A percentile compares a stretch with the other conserved stretches of the same genome.
Conservation (phyloP, 306 rosid species). For the Glycine latifolia region DNA sequence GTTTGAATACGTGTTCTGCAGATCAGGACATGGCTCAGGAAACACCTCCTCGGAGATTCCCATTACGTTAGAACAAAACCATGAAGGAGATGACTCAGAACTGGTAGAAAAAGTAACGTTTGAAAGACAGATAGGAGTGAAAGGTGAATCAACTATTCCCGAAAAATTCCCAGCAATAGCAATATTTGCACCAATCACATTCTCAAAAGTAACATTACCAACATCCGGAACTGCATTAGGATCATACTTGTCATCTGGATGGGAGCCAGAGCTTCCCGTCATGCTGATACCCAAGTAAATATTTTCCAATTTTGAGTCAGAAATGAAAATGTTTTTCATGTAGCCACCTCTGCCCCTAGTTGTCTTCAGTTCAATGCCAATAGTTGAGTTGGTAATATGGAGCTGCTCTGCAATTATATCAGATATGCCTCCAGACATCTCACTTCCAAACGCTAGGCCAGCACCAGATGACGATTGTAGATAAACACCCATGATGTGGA, state of each 20-base stretch:
- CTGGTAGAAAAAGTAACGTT: slow-evolving; percentile 53
- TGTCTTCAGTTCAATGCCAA: slow-evolving; percentile 65
- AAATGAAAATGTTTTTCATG: slow-evolving; percentile 53
- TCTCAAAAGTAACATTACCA: slow-evolving; percentile 51
- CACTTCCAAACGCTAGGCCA: slow-evolving; percentile 67
- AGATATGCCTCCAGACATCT: slow-evolving; percentile 79
- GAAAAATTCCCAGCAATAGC: slow-evolving; percentile 63
- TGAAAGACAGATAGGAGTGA: slow-evolving; percentile 59
- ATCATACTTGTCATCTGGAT: slow-evolving; percentile 70
- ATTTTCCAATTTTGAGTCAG: slow-evolving; percentile 51
- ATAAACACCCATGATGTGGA: slow-evolving; percentile 57
- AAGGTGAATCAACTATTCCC: slow-evolving; percentile 57
- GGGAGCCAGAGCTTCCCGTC: slow-evolving; percentile 59
- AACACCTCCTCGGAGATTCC: slow-evolving; percentile 55
- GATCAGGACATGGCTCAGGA: slow-evolving; percentile 61
- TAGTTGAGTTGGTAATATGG: slow-evolving; percentile 49
- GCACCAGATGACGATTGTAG: slow-evolving; percentile 63
- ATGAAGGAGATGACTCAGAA: slow-evolving; percentile 50
- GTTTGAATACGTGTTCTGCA: slow-evolving; percentile 45
- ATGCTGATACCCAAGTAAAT: slow-evolving; percentile 52
- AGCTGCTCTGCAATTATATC: slow-evolving; percentile 52
- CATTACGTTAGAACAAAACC: slow-evolving; percentile 61
- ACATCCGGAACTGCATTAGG: slow-evolving; percentile 61
- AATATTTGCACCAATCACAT: slow-evolving; percentile 57
- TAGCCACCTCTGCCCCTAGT: slow-evolving; percentile 73